These are phyloP conservation scores for Moelleriella libera DNA, from an alignment of 2,329 filamentous ascomycete species.

Conservation along the genomic window DNA sequence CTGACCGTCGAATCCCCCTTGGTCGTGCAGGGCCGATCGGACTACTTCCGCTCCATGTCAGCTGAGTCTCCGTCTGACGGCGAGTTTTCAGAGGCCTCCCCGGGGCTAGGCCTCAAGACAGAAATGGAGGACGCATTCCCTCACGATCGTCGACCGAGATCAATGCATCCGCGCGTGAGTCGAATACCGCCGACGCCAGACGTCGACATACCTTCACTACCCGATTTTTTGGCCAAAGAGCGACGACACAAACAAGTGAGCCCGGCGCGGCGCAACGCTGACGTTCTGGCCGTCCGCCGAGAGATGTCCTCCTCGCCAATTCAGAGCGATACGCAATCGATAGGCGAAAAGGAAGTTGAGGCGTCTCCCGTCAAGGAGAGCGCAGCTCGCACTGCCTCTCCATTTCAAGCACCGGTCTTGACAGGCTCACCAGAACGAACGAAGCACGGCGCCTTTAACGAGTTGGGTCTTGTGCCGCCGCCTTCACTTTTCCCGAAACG, in stretches of 20 bases:
- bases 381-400: slow-evolving; percentile 20
- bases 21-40: slow-evolving; percentile 57
- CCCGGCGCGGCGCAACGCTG: slow-evolving; percentile 22
- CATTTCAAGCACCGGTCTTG: slow-evolving; percentile 14
- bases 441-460: slow-evolving; percentile 33
- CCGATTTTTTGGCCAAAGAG: slow-evolving; percentile 23
- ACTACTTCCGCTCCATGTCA: slow-evolving; percentile 67
- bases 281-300: slow-evolving; percentile 37
- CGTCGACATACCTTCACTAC: slow-evolving; percentile 29
- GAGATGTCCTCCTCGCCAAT: slow-evolving; percentile 45
- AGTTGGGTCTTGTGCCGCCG: slow-evolving; percentile 36
- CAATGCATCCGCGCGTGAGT: slow-evolving; percentile 64
- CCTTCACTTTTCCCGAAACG: slow-evolving; percentile 34
- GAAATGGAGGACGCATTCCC: slow-evolving; percentile 42
- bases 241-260: slow-evolving; percentile 25
- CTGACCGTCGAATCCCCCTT: slow-evolving; percentile 73
- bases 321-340: slow-evolving; percentile 22
- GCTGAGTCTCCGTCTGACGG: slow-evolving; percentile 41
- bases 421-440: slow-evolving; percentile 30
- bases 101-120: slow-evolving; percentile 31
- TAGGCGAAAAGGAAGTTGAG: slow-evolving; percentile 12
- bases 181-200: slow-evolving; percentile 39
- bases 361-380: slow-evolving; percentile 17
- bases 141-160: slow-evolving; percentile 47
- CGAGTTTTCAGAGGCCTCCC: slow-evolving; percentile 13